Percentiles rank a stretch among this genome's conserved stretches.
Conservation (phyloP, 1,284 basidiomycete genomes). For the Rhodotorula sp. region DNA sequence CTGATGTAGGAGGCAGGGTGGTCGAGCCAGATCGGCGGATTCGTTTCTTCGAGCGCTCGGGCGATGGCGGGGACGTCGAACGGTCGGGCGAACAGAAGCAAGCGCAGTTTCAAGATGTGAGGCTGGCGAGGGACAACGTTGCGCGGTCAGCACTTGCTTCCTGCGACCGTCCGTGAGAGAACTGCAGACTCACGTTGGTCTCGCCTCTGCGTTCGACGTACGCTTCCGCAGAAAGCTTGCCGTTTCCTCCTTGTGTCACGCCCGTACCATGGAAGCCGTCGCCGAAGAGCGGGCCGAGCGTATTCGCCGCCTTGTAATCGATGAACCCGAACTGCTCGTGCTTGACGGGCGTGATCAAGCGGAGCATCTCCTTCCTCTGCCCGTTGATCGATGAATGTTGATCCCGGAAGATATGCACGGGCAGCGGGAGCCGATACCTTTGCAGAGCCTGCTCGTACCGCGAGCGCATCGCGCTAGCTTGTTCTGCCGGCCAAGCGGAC, state of each 20-base stretch:
- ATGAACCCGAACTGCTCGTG: constrained; percentile 78
- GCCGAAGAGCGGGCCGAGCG: constrained; percentile 68
- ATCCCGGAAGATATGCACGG: constrained; percentile 25
- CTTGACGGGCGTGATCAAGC: constrained; percentile 67
- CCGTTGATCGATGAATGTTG: constrained; percentile 48
- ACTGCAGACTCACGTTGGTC: constrained; percentile 49
- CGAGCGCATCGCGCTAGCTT: constrained; percentile 41
- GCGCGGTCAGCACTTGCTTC: background rate
- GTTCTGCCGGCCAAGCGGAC: constrained; percentile 27
- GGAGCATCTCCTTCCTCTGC: constrained; percentile 68
- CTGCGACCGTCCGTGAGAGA: background rate
- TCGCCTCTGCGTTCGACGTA: constrained; percentile 51
- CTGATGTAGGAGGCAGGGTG: constrained; percentile 65
- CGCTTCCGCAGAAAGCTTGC: constrained; percentile 79
- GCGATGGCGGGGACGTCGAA: constrained; percentile 82
- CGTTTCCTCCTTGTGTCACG: constrained; percentile 53
- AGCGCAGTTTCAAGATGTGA: constrained; percentile 74
- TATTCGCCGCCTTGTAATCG: constrained; percentile 73
- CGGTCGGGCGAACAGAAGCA: constrained; percentile 88
- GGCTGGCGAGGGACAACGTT: constrained; percentile 55
- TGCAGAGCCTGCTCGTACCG: constrained; percentile 41
- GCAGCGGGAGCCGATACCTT: constrained; percentile 15
- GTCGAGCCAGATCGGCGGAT: constrained; percentile 69
- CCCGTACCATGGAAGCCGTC: constrained; percentile 53
- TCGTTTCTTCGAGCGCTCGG: constrained; percentile 59